These are phyloP conservation scores for Przewalskia tangutica DNA, from an alignment of 257 asterid genomes.

Conservation along the genomic window DNA sequence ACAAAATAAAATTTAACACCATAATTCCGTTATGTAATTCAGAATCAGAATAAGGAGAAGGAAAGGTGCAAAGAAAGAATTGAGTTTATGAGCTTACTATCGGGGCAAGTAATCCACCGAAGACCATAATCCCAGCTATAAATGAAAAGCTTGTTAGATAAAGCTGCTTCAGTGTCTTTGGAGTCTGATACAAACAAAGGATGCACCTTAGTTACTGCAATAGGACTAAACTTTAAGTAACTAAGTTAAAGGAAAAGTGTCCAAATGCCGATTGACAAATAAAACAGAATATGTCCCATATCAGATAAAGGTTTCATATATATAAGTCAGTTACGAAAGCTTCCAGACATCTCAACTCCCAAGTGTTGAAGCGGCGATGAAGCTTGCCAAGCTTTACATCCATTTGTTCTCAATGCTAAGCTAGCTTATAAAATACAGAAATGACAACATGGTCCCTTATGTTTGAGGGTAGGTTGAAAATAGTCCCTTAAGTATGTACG, in stretches of 20 bases:
- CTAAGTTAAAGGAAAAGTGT: neutral
- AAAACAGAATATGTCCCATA: neutral
- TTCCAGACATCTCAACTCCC: neutral
- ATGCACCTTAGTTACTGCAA: constrained; percentile 1
- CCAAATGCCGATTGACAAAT: neutral
- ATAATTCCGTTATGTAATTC: neutral
- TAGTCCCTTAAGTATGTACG: too few species aligned
- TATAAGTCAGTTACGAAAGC: neutral
- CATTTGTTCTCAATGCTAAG: neutral
- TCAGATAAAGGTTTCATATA: neutral
- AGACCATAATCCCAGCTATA: constrained; percentile 67
- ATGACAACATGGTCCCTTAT: too few species aligned
- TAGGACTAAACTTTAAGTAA: neutral
- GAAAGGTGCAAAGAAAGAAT: neutral
- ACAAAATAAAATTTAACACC: neutral
- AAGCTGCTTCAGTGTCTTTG: constrained; percentile 74
- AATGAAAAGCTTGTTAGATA: constrained; percentile 76
- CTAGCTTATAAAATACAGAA: neutral
- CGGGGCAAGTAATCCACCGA: constrained; percentile 90
- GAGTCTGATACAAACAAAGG: constrained; percentile 44
- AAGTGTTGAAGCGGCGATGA: neutral
- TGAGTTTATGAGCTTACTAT: constrained; percentile 42
- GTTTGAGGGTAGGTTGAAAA: too few species aligned
- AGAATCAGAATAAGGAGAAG: neutral
- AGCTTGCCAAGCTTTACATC: neutral